Evolutionary conservation across 768 basidiomycete species (phyloP), one percentile per base, ranked within the genome.

Genomic region (Polyporus arcularius): DNA sequence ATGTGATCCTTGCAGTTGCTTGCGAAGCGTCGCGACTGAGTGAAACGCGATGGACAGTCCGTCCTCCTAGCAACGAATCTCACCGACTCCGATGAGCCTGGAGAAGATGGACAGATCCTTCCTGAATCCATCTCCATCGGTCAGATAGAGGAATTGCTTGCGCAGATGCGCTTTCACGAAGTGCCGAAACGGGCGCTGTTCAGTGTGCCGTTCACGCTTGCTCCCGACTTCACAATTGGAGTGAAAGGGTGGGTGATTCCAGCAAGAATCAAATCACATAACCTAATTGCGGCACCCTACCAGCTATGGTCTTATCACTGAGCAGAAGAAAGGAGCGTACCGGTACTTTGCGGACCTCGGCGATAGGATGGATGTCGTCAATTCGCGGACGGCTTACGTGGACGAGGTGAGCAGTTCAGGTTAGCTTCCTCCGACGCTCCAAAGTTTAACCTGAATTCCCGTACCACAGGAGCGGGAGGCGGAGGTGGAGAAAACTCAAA

Each of bases 231-330:
- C 52, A 80, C 80, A 6, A 89, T 95, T 62, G 90, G 92, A 10
- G 78, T 94, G 50, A 94, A 94, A 74, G 92, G 92, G 86, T 90
- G 70, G 71, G 16, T 16, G 15, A 30, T 51, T 35, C 8, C 43
- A 21, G 28, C n/a, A 46, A 7, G 45, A 46, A 9, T 14, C 18
- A 16, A 46, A 41, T 41, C 45, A 46, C 14, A 10, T 16, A 46
- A n/a, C 15, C 49, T 51, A 28, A 48, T 15, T 39, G 53, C 43
- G 58, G n/a, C 57, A 47, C 55, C 16, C 16, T 57, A 38, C 16
- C 65, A 97, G 94, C 49, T 99, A 96, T 72, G 88, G 92, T 9
- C 74, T 96, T 46, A 82, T 98, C 15, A 92, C 92, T 1, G 89
- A 95, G 68, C 94, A 96, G 74, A 90, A 83, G 72, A 96, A 89